A percentile compares a stretch with the other conserved stretches of the same genome.
Conservation (phyloP, 106 monocot species). For the Gastrodia elata region DNA sequence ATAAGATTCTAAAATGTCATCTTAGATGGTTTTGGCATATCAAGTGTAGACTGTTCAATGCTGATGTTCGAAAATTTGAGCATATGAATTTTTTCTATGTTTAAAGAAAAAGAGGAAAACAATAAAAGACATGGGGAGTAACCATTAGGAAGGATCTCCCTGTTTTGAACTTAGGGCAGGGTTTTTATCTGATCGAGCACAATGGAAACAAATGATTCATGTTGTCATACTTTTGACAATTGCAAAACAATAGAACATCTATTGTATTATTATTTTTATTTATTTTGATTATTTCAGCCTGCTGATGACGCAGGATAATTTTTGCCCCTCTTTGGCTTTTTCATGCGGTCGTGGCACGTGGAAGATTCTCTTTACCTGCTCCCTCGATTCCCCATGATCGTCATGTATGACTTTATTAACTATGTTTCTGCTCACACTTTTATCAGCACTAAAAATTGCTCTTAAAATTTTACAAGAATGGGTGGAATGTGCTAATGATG, state of each 20-base stretch:
- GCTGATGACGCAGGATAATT: slow-evolving; percentile 72
- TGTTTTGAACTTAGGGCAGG: too few relatives aligned
- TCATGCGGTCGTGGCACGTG: slow-evolving; percentile 68
- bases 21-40: too few relatives aligned
- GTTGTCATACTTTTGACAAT: neutral
- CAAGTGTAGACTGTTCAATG: too few relatives aligned
- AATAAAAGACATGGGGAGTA: too few relatives aligned
- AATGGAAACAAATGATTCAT: neutral
- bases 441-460: neutral
- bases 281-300: neutral
- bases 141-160: too few relatives aligned
- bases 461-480: too few relatives aligned
- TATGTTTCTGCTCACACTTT: neutral
- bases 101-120: too few relatives aligned
- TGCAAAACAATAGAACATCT: neutral
- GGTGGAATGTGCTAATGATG: too few relatives aligned
- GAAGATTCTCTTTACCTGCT: slow-evolving; percentile 94
- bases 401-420: slow-evolving; percentile 45
- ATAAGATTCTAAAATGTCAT: too few relatives aligned
- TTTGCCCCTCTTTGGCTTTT: slow-evolving; percentile 87
- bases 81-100: too few relatives aligned
- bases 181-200: neutral
- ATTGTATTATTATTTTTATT: neutral
- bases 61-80: too few relatives aligned
- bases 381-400: slow-evolving; percentile 93